Percentiles rank a stretch among this genome's conserved stretches.
These are phyloP conservation scores for Nannochloropsis gaditana DNA, from an alignment of 108 stramenopile species.

Conservation along the genomic window DNA sequence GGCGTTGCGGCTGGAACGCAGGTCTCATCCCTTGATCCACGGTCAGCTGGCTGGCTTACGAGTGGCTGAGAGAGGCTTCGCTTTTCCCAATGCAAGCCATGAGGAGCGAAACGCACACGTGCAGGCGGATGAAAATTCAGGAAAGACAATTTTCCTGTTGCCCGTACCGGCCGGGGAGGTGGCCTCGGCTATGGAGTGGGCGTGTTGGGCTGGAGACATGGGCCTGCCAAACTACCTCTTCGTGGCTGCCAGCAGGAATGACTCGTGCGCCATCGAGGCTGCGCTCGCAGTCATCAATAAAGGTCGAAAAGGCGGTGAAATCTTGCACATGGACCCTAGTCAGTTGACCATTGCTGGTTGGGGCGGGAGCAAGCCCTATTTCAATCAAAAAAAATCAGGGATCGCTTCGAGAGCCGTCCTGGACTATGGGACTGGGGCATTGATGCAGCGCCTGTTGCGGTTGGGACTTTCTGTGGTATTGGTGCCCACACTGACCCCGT, in stretches of 20 bases:
- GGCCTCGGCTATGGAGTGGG: neutral
- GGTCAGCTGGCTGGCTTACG: neutral
- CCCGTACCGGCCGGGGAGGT: neutral
- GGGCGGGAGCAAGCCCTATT: slow-evolving; percentile 3
- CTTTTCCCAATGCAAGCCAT: neutral
- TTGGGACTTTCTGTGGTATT: neutral
- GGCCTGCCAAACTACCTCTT: neutral
- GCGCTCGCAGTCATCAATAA: neutral
- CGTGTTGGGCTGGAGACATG: neutral
- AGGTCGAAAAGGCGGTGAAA: neutral
- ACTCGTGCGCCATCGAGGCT: neutral
- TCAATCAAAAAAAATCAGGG: neutral
- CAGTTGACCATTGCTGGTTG: neutral
- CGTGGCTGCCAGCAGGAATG: neutral
- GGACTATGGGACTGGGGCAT: neutral
- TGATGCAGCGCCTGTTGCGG: neutral
- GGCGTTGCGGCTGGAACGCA: neutral
- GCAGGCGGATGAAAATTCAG: neutral
- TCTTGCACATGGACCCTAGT: neutral
- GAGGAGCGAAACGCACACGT: neutral
- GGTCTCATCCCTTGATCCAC: neutral
- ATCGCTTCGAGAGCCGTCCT: neutral
- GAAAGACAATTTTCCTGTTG: neutral
- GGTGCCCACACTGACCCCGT: neutral
- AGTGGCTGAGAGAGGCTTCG: neutral